Conservation (phyloP, 2,329 filamentous ascomycete genomes). For the Volutella citrinella region DNA sequence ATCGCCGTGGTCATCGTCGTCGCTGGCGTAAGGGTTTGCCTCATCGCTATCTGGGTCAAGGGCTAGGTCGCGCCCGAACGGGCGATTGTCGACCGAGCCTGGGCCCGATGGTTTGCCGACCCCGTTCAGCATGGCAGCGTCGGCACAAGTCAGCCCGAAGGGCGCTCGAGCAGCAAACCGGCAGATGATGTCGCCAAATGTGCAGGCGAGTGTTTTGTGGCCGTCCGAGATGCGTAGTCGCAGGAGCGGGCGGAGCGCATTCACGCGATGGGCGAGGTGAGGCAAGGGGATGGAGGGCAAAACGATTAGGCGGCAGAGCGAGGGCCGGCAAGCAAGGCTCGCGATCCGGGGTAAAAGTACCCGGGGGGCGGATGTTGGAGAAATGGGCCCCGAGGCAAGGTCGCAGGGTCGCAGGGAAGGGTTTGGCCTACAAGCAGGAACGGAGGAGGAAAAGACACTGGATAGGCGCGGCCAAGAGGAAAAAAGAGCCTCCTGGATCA, state of each 20-base stretch:
- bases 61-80: slow-evolving; percentile 34
- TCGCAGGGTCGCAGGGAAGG: slow-evolving; percentile 3
- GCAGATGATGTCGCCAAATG: too few relatives aligned
- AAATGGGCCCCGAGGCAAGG: slow-evolving; percentile 8
- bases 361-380: slow-evolving; percentile 8
- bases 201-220: too few relatives aligned
- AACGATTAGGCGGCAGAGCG: too few relatives aligned
- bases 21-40: slow-evolving; percentile 24
- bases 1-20: slow-evolving; percentile 46
- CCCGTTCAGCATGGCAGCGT: slow-evolving; percentile 24
- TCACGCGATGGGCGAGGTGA: slow-evolving; percentile 3
- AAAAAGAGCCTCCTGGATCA: too few relatives aligned
- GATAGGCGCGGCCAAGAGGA: too few relatives aligned
- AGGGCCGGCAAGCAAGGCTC: slow-evolving; percentile 7
- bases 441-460: neutral
- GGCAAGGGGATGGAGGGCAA: slow-evolving; percentile 8
- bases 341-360: slow-evolving; percentile 13
- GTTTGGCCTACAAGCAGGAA: neutral
- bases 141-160: neutral
- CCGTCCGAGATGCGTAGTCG: too few relatives aligned
- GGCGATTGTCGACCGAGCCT: slow-evolving; percentile 30
- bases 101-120: slow-evolving; percentile 21
- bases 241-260: too few relatives aligned
- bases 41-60: slow-evolving; percentile 46
- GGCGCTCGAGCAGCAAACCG: slow-evolving; percentile 2